These are phyloP conservation scores for Pseudogymnoascus sp. DNA, from an alignment of 2,329 filamentous ascomycete species.

Conservation along the genomic window DNA sequence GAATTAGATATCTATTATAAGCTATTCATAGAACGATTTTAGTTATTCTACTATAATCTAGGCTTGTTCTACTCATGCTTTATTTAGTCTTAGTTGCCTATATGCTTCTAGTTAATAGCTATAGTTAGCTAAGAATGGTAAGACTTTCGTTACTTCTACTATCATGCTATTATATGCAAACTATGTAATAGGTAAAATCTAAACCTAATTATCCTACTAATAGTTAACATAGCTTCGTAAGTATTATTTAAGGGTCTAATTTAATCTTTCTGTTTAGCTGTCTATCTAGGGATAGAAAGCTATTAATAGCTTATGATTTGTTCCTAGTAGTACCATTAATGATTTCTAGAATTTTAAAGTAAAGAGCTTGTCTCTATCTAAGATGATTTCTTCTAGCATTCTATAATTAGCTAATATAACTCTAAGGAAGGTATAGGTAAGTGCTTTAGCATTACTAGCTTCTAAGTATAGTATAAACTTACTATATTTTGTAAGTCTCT, in stretches of 20 bases:
- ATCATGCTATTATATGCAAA: conserved; percentile 10
- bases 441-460: not conserved
- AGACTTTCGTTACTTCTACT: not conserved
- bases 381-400: conserved; percentile 12
- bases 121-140: conserved; percentile 8
- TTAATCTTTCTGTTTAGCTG: conserved; percentile 7
- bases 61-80: too few species aligned
- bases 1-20: not conserved
- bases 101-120: not conserved
- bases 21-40: too few species aligned
- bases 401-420: conserved; percentile 2
- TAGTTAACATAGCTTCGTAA: conserved; percentile 11
- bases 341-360: conserved; percentile 11
- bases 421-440: not conserved
- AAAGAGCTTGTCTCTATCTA: conserved; percentile 13
- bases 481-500: too few species aligned
- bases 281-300: conserved; percentile 11
- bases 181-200: conserved; percentile 7
- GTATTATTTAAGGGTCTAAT: conserved; percentile 10
- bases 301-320: conserved; percentile 11
- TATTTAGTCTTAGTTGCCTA: not conserved
- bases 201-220: conserved; percentile 9
- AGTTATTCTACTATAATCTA: not conserved
- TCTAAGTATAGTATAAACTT: too few species aligned
- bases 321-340: not conserved